A percentile compares a stretch with the other conserved stretches of the same genome.
Conservation (phyloP, 2,329 filamentous ascomycete genomes). For the Paraphoma chrysanthemicola region DNA sequence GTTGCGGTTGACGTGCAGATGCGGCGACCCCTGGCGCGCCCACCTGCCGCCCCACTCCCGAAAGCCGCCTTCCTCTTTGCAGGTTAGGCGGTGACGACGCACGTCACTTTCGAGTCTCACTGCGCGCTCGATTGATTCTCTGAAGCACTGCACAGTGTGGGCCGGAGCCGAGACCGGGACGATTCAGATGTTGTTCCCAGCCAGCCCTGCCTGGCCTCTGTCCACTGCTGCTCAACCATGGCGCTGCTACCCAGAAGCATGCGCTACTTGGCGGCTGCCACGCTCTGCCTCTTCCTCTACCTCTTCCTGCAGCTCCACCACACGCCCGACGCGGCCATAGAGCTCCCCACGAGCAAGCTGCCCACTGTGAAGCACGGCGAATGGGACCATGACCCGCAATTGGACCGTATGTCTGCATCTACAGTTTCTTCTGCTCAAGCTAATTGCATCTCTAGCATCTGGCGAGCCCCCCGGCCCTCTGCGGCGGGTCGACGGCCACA, state of each 20-base stretch:
- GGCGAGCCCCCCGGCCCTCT: constrained; percentile 82
- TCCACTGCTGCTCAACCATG: constrained; percentile 62
- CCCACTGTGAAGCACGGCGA: constrained; percentile 55
- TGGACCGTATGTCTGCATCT: constrained; percentile 72
- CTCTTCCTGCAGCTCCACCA: constrained; percentile 78
- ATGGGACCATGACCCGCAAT: constrained; percentile 80
- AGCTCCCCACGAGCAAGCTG: constrained; percentile 34
- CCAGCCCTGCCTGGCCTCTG: constrained; percentile 1
- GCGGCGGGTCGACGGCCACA: constrained; percentile 71
- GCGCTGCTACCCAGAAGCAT: constrained; percentile 85
- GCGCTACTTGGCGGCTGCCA: constrained; percentile 76
- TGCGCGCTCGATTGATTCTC: background rate
- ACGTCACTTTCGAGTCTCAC: background rate
- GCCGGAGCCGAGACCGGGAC: background rate
- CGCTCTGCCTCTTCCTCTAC: constrained; percentile 77
- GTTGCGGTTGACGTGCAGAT: constrained; percentile 5
- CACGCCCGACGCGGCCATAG: constrained; percentile 58
- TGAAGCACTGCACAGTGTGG: background rate
- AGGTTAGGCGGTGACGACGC: constrained; percentile 8
- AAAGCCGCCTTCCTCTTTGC: constrained; percentile 6
- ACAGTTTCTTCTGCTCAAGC: background rate
- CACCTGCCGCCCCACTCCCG: constrained; percentile 12
- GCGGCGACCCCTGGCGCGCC: constrained; percentile 3
- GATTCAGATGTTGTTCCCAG: no score
- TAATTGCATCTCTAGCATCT: constrained; percentile 64